Percentiles rank a stretch among this genome's conserved stretches.
Evolutionary conservation across 495 filamentous ascomycete genomes (phyloP).

Genomic region (Staphylotrichum longicolle): DNA sequence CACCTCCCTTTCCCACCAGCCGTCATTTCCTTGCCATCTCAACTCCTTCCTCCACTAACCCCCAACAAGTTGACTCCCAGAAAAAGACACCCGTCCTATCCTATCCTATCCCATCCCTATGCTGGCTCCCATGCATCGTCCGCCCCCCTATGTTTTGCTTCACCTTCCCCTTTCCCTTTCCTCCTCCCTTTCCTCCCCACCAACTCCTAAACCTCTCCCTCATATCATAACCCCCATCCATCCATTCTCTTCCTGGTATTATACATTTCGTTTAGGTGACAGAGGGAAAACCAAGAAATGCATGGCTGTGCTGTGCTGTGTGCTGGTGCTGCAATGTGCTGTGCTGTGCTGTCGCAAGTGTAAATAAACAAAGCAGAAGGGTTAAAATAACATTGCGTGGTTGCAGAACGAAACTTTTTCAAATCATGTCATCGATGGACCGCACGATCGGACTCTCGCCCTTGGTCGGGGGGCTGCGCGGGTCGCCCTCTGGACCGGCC

Average conservation of each 20-base stretch:
- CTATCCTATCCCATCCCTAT: neutral
- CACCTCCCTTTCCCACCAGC: neutral
- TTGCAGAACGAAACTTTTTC: constrained; percentile 5
- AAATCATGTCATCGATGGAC: constrained; percentile 60
- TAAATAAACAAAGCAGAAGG: too few relatives aligned
- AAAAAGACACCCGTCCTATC: constrained; percentile 2
- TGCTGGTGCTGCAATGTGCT: neutral
- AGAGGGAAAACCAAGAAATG: neutral
- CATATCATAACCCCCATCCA: constrained; percentile 10
- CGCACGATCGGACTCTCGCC: constrained; percentile 66
- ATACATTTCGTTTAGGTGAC: constrained; percentile 31
- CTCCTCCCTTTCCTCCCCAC: too few relatives aligned
- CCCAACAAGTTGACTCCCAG: too few relatives aligned
- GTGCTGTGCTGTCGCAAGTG: too few relatives aligned
- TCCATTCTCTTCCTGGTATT: constrained; percentile 19
- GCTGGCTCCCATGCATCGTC: constrained; percentile 2
- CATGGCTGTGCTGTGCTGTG: neutral
- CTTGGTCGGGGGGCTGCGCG: constrained; percentile 60
- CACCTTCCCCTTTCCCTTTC: neutral
- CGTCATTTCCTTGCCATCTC: too few relatives aligned
- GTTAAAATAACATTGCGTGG: too few relatives aligned
- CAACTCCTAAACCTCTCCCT: neutral
- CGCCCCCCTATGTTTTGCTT: neutral
- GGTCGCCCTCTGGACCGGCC: constrained; percentile 52
- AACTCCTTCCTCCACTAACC: too few relatives aligned